A percentile compares a stretch with the other conserved stretches of the same genome.
Conservation (phyloP, 2,329 filamentous ascomycete genomes). For the Coniochaeta sp. region DNA sequence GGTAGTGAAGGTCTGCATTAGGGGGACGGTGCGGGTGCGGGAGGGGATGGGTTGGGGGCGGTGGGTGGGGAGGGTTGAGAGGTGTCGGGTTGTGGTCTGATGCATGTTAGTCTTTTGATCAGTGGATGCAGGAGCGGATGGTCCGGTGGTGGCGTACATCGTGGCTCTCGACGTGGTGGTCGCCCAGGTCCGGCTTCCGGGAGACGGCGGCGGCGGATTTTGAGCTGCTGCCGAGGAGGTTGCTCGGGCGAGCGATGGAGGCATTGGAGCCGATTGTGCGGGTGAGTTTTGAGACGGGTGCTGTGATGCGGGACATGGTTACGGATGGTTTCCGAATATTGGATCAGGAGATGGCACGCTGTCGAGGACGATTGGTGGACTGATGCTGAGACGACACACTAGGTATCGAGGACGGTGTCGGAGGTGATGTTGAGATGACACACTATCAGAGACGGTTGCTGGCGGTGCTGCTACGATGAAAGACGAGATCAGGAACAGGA, state of each 20-base stretch:
- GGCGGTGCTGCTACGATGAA: too few species aligned
- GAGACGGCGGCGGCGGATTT: constrained; percentile 27
- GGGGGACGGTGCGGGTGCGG: constrained; percentile 38
- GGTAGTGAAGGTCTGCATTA: constrained; percentile 55
- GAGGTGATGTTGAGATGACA: neutral
- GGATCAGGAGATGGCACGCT: neutral
- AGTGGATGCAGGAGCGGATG: constrained; percentile 5
- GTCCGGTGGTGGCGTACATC: constrained; percentile 33
- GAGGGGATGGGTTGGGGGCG: constrained; percentile 36
- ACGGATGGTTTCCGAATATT: too few species aligned
- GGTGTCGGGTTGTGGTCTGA: constrained; percentile 23
- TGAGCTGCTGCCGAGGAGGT: constrained; percentile 26
- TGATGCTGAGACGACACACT: too few species aligned
- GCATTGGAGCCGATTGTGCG: constrained; percentile 37
- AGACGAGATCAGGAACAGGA: neutral
- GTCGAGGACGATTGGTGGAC: neutral
- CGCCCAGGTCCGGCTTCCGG: constrained; percentile 39
- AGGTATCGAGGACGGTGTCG: neutral
- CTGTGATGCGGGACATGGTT: constrained; percentile 41
- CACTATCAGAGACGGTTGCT: too few species aligned
- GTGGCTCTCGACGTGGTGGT: constrained; percentile 25
- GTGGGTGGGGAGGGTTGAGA: constrained; percentile 36
- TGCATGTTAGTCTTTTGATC: neutral
- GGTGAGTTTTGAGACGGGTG: constrained; percentile 40
- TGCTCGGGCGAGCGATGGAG: constrained; percentile 22